A percentile compares a stretch with the other conserved stretches of the same genome.
phyloP scores from a whole-genome alignment of 495 filamentous ascomycete species.

The Ascodesmis nigricans region DNA sequence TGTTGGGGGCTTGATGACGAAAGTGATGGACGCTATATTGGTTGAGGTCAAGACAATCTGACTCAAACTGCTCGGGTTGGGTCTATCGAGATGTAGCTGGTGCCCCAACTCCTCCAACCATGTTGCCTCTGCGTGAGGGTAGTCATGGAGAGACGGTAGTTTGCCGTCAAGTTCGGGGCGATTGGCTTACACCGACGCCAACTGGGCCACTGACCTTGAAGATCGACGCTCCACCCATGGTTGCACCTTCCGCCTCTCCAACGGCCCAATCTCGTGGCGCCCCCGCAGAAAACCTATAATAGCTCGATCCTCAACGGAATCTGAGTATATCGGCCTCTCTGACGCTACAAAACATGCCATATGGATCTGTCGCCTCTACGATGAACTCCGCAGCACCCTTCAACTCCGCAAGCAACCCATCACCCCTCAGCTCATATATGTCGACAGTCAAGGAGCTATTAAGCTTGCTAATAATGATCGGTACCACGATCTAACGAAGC shows the following conservation, averaged over 20 bases:
- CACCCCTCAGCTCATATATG: slow-evolving; percentile 1
- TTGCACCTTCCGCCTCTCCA: slow-evolving; percentile 6
- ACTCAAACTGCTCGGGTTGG: too few relatives aligned
- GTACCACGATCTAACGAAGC: slow-evolving; percentile 10
- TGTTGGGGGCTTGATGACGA: too few relatives aligned
- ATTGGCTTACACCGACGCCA: slow-evolving; percentile 5
- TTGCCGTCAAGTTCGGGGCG: too few relatives aligned
- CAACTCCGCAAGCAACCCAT: too few relatives aligned
- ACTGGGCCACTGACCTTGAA: slow-evolving; percentile 5
- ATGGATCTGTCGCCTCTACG: slow-evolving; percentile 3
- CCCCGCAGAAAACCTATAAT: slow-evolving; percentile 7
- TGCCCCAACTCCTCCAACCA: too few relatives aligned
- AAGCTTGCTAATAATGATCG: slow-evolving; percentile 8
- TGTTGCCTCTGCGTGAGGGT: too few relatives aligned
- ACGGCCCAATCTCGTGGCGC: slow-evolving; percentile 6
- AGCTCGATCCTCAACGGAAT: slow-evolving; percentile 4
- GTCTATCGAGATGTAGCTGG: too few relatives aligned
- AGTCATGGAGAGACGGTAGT: too few relatives aligned
- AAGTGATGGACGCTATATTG: too few relatives aligned
- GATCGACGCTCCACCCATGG: slow-evolving; percentile 8
- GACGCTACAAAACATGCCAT: slow-evolving; percentile 7
- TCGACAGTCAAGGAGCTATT: slow-evolving; percentile 9
- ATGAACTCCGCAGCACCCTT: too few relatives aligned
- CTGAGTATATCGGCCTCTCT: slow-evolving; percentile 7
- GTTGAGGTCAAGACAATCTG: too few relatives aligned